Conservation (phyloP, 805 yeast genomes). For the Cyberlindnera sargentensis region DNA sequence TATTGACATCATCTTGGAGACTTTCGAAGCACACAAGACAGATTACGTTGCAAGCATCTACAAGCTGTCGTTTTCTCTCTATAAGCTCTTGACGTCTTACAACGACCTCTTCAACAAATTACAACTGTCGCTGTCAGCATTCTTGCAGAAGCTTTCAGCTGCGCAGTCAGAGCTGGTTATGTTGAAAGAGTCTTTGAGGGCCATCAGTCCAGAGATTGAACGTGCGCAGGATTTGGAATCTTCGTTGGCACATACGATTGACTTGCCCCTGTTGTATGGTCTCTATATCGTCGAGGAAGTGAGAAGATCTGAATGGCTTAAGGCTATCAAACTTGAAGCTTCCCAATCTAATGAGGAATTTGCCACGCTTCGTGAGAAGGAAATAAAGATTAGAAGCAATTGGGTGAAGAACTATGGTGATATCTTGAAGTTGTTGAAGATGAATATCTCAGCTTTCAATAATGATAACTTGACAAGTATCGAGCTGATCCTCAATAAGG, state of each 20-base stretch:
- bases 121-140: slow-evolving; percentile 10
- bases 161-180: slow-evolving; percentile 17
- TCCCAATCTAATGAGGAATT: slow-evolving; percentile 47
- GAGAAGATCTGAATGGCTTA: slow-evolving; percentile 52
- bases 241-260: slow-evolving; percentile 37
- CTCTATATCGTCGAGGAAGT: slow-evolving; percentile 55
- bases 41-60: slow-evolving; percentile 28
- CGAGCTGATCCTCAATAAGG: slow-evolving; percentile 15
- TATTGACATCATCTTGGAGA: slow-evolving; percentile 18
- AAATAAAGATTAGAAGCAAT: slow-evolving; percentile 42
- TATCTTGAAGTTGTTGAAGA: slow-evolving; percentile 31
- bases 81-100: slow-evolving; percentile 28
- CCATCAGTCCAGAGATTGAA: slow-evolving; percentile 14
- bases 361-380: slow-evolving; percentile 50
- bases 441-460: slow-evolving; percentile 17
- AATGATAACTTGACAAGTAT: slow-evolving; percentile 13
- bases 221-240: slow-evolving; percentile 20
- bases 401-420: slow-evolving; percentile 62
- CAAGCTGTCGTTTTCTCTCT: slow-evolving; percentile 28
- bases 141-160: slow-evolving; percentile 11
- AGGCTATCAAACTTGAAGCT: slow-evolving; percentile 19
- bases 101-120: slow-evolving; percentile 27
- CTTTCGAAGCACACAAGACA: slow-evolving; percentile 18
- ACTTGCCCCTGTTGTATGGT: slow-evolving; percentile 68
- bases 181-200: slow-evolving; percentile 19